Base-by-base conservation (phyloP, 441 rosid species). In the Adansonia rubrostipa region DNA sequence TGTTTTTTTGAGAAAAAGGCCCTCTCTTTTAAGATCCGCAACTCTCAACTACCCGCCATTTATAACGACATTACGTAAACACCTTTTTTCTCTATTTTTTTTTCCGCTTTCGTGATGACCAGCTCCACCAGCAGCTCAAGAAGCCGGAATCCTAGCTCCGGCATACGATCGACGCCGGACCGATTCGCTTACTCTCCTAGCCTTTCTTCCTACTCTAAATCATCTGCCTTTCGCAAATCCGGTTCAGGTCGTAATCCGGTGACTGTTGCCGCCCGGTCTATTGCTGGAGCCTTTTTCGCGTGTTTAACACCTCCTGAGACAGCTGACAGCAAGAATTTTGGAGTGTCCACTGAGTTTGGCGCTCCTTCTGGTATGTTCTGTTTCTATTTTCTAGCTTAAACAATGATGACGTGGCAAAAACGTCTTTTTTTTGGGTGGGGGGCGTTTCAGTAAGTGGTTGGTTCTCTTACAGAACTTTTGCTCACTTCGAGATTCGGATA, bases 301-400 rank as follows among this genome's bases (percentile, higher is more conserved):
- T 95, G 98, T 82, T 92, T 95, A 79, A 84, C 92, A 50, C 99
- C 96, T 40, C 95, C 94, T 0, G 92, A 85, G 45, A 5, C 86
- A 11, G 51, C 69, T 13, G 71, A 42, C 71, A 79, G 88, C 57
- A 86, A 69, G 71, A 79, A 65, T 50, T 79, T 83, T 57, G 76
- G 17, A 1, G 76, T 78, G 62, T 85, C 88, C 63, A 77, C 71
- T 1, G 87, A 87, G 58, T 82, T 81, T 73, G 82, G 77, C 45
- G 36, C 88, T 72, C 76, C 73, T 65, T 79, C 83, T 1, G 89
- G 91, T 89, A 62, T 69, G 7, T 63, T 20, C 6, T 63, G 5
- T 22, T 75, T 71, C 44, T 6, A 54, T 33, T 74, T 66, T 5
- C 42, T 44, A 14, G 22, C 64, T 61, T 58, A 66, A 61, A 48